phyloP scores from a whole-genome alignment of 352 stramenopile genomes.

The Globisporangium carolinianum region DNA sequence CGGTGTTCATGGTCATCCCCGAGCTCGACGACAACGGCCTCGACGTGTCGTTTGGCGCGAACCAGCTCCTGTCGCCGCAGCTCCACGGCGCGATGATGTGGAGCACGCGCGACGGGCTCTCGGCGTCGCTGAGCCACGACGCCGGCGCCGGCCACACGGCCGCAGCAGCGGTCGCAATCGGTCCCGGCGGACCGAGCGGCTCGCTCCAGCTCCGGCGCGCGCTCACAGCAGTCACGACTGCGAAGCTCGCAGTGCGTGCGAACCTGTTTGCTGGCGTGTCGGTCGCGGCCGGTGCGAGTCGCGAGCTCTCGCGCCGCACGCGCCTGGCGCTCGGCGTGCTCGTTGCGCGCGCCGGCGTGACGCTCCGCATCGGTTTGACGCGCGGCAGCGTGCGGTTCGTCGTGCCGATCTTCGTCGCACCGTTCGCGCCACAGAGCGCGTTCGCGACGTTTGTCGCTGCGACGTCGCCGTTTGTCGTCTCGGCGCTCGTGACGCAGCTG shows the following conservation, averaged over 20 bases:
- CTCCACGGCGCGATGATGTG: slow-evolving; percentile 77
- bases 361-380: slow-evolving; percentile 63
- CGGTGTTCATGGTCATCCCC: slow-evolving; percentile 66
- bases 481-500: slow-evolving; percentile 57
- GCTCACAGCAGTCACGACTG: slow-evolving; percentile 27
- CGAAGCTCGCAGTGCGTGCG: slow-evolving; percentile 48
- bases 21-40: slow-evolving; percentile 67
- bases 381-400: slow-evolving; percentile 78
- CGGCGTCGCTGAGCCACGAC: slow-evolving; percentile 51
- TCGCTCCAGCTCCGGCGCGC: slow-evolving; percentile 42
- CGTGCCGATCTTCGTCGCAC: slow-evolving; percentile 74
- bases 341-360: slow-evolving; percentile 47
- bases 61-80: slow-evolving; percentile 53
- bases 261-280: slow-evolving; percentile 42
- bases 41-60: slow-evolving; percentile 63
- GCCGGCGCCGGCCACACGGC: slow-evolving; percentile 25
- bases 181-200: slow-evolving; percentile 40
- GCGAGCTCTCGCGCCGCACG: slow-evolving; percentile 51
- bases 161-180: slow-evolving; percentile 38
- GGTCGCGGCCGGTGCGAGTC: slow-evolving; percentile 40
- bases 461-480: slow-evolving; percentile 62
- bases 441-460: slow-evolving; percentile 72
- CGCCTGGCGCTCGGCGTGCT: slow-evolving; percentile 52
- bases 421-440: slow-evolving; percentile 56
- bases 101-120: slow-evolving; percentile 70